Evolutionary conservation across 2,329 filamentous ascomycete genomes (phyloP).

Genomic region (Aspergillus clavatus): DNA sequence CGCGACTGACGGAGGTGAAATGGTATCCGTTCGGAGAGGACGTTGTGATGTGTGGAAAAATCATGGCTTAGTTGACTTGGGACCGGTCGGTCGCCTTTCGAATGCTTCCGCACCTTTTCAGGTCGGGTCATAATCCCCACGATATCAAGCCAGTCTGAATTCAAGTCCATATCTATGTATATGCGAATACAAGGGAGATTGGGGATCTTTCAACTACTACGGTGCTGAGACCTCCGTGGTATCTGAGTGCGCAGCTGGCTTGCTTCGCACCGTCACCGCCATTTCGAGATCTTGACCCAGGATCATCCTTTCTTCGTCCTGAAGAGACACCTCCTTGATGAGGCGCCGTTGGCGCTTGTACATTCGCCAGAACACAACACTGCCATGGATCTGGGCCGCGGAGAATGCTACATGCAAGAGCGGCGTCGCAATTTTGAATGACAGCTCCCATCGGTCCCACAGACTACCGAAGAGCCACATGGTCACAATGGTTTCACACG

Average conservation of each 20-base stretch:
- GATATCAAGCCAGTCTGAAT: no score
- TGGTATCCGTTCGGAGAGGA: conserved; percentile 78
- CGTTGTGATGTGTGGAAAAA: conserved; percentile 69
- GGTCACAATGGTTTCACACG: conserved; percentile 40
- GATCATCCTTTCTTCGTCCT: not conserved
- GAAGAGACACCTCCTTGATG: not conserved
- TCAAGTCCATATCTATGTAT: no score
- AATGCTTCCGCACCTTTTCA: no score
- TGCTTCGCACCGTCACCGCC: no score
- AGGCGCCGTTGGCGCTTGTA: conserved; percentile 19
- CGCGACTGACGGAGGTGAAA: conserved; percentile 54
- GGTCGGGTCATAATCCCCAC: no score
- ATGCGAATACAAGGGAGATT: no score
- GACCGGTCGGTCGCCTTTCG: no score
- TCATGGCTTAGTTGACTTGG: conserved; percentile 33
- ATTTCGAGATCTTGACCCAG: no score
- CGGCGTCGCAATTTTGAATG: conserved; percentile 43
- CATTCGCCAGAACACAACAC: conserved; percentile 40
- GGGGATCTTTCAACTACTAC: no score
- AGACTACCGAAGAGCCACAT: conserved; percentile 43
- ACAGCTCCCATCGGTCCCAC: conserved; percentile 41
- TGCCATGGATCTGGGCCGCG: conserved; percentile 42
- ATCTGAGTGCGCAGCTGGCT: no score
- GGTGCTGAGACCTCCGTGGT: no score
- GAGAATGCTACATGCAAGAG: conserved; percentile 42